These are phyloP conservation scores for Melastoma candidum DNA, from an alignment of 441 rosid species.

Conservation along the genomic window DNA sequence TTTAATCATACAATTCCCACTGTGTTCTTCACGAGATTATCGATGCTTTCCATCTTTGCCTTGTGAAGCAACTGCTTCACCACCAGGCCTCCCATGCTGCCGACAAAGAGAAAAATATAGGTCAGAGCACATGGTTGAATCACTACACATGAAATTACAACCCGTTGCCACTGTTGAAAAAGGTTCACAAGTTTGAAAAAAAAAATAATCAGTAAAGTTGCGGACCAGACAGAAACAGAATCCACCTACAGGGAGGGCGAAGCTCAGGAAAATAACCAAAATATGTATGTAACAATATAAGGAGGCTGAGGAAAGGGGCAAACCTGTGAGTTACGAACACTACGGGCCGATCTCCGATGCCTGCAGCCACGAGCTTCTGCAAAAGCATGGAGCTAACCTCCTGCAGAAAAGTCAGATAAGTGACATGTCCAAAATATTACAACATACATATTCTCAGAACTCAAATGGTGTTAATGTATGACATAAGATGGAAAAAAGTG, in stretches of 20 bases:
- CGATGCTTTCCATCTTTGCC: slow-evolving; percentile 75
- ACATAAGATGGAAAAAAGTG: no score
- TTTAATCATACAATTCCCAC: slow-evolving; percentile 67
- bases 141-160: background rate
- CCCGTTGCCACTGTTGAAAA: no score
- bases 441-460: background rate
- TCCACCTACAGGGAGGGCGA: no score
- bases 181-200: no score
- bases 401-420: slow-evolving; percentile 20
- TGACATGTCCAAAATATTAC: background rate
- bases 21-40: slow-evolving; percentile 74
- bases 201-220: no score
- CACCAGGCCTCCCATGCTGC: slow-evolving; percentile 97
- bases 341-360: slow-evolving; percentile 93
- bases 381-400: slow-evolving; percentile 84
- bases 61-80: slow-evolving; percentile 89
- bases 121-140: slow-evolving; percentile 8
- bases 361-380: slow-evolving; percentile 77
- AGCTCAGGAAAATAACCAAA: no score
- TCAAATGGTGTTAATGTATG: no score
- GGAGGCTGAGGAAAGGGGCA: no score
- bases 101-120: slow-evolving; percentile 4
- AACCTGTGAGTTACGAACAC: slow-evolving; percentile 97
- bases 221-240: no score
- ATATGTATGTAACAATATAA: no score